Evolutionary conservation across 2,329 filamentous ascomycete genomes (phyloP), one percentile per base, ranked within the genome.

Genomic region (Neoscytalidium dimidiatum): DNA sequence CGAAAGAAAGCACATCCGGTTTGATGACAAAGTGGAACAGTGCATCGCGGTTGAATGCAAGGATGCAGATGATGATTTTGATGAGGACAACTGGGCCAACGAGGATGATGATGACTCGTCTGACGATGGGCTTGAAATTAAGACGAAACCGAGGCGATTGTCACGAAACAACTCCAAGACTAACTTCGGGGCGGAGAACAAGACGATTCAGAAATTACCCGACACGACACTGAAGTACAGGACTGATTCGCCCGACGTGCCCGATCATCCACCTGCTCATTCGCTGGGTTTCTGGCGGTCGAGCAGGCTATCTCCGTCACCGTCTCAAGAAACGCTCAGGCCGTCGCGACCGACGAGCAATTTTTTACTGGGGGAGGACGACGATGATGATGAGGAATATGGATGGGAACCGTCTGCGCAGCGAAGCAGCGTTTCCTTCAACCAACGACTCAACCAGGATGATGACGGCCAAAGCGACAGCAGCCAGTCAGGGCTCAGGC

Each of bases 21-120:
- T 99, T 77, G 95, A 97, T 74, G 92, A 97, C 74, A 91, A 94
- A 79, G 95, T 99, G 2, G 90, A 94, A 75, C 94, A 98, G 75
- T 97, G 94, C 75, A 97, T 97, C 69, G 95, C 95, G 7, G 87
- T 99, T 33, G 94, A 98, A 35, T 85, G 88, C 70, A 96, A 96
- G 79, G 88, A 91, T 68, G 41, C 56, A 13, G 89, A 90, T 26
- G 90, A 94, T 53, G 88, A 91, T 29, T 88, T 91, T 11, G 88
- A 92, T 57, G 77, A 80, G 35, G 79, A 78, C 33, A 74, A 75
- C 21, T 78, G 76, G 68, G 74, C 73, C 14, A 73, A 79, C 28
- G 77, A 81, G 13, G 85, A 88, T 26, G 78, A 83, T 3, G 77
- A 81, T 13, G 84, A 87, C 29, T 78, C 83, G 4, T 90, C 91